phyloP scores from a whole-genome alignment of 2,329 filamentous ascomycete genomes.

The Colletotrichum sp. region DNA sequence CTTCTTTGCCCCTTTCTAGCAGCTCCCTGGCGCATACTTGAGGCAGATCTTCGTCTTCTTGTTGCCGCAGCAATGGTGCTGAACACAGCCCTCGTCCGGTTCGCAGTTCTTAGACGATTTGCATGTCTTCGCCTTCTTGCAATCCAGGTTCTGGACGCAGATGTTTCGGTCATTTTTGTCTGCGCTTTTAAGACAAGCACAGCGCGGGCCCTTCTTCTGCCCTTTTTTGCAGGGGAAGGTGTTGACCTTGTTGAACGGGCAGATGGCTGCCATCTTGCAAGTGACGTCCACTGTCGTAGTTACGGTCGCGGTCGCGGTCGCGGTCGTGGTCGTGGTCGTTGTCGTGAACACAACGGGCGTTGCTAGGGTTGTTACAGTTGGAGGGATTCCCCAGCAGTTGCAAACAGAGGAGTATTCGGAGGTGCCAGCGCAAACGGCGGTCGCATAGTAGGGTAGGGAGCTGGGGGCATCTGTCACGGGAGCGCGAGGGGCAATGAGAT shows the following conservation, averaged over 20 bases:
- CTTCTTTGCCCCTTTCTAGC: not conserved
- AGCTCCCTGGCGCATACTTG: not conserved
- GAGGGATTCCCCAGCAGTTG: conserved; percentile 48
- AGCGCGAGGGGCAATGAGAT: not conserved
- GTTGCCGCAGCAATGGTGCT: not conserved
- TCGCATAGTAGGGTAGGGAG: conserved; percentile 42
- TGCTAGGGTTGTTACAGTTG: conserved; percentile 37
- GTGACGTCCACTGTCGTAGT: conserved; percentile 25
- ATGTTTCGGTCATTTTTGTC: not conserved
- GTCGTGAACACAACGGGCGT: conserved; percentile 36
- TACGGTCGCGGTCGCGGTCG: conserved; percentile 44
- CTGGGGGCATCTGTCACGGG: conserved; percentile 27
- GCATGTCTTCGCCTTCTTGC: not conserved
- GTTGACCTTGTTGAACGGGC: not conserved
- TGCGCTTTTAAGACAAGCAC: not conserved
- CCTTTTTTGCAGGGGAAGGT: not conserved
- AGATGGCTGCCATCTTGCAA: not conserved
- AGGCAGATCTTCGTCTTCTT: conserved; percentile 1
- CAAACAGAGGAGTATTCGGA: conserved; percentile 44
- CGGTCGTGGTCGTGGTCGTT: conserved; percentile 40
- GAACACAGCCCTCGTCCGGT: conserved; percentile 2
- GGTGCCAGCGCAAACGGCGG: conserved; percentile 31
- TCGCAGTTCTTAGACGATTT: not conserved
- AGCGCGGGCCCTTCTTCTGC: not conserved
- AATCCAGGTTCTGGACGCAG: not conserved